Percentiles rank a stretch among this genome's conserved stretches.
These are phyloP conservation scores for Cyathus olla DNA, from an alignment of 1,284 basidiomycete genomes.

Conservation along the genomic window DNA sequence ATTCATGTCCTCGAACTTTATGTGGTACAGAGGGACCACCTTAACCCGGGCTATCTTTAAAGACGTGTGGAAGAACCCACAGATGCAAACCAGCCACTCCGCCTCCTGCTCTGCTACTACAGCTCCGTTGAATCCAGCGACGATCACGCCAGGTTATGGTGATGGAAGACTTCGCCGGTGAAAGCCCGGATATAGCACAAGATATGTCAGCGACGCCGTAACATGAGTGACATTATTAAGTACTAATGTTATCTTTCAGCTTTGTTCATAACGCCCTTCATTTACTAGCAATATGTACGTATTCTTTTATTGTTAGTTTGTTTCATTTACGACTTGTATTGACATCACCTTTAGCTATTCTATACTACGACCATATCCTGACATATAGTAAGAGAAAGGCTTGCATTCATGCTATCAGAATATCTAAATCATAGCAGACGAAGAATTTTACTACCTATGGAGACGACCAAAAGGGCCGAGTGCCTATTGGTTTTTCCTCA, in stretches of 20 bases:
- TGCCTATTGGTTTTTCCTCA: slow-evolving; percentile 53
- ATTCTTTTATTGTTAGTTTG: too few relatives aligned
- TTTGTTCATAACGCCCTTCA: slow-evolving; percentile 37
- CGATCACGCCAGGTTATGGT: not conserved
- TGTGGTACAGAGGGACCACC: not conserved
- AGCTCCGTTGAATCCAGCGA: not conserved
- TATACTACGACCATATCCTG: slow-evolving; percentile 52
- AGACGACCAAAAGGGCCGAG: slow-evolving; percentile 43
- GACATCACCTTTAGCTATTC: slow-evolving; percentile 28
- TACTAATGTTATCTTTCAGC: slow-evolving; percentile 8
- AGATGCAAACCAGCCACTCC: not conserved
- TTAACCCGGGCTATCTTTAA: not conserved
- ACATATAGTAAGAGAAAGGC: slow-evolving; percentile 36
- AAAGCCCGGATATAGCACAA: slow-evolving; percentile 7
- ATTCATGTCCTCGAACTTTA: not conserved
- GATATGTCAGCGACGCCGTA: slow-evolving; percentile 20
- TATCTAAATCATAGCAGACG: not conserved
- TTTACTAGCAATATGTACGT: slow-evolving; percentile 38
- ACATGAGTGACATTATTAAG: not conserved
- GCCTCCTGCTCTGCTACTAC: too few relatives aligned
- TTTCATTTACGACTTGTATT: too few relatives aligned
- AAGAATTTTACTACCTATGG: slow-evolving; percentile 55
- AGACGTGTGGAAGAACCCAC: not conserved
- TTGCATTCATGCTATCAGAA: not conserved
- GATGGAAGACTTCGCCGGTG: not conserved